A percentile compares a stretch with the other conserved stretches of the same genome.
Evolutionary conservation across 345 rosid genomes (phyloP).

Genomic region (Populus pruinosa): DNA sequence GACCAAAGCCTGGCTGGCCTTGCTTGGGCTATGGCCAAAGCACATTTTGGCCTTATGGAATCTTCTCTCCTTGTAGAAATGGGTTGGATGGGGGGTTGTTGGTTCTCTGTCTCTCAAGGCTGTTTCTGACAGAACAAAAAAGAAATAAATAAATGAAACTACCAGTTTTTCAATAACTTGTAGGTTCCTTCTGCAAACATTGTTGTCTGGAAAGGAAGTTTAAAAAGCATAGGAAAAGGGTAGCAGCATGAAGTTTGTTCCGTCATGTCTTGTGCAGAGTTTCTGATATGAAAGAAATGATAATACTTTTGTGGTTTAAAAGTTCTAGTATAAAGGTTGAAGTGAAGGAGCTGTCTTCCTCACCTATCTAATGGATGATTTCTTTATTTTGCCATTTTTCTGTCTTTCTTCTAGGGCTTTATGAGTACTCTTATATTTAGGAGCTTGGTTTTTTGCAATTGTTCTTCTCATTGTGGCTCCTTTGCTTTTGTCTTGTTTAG

Average conservation of each 20-base stretch:
- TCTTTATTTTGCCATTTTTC: background rate
- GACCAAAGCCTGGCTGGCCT: background rate
- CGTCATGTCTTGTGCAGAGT: background rate
- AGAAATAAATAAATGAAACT: background rate
- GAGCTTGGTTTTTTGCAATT: background rate
- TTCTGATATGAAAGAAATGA: background rate
- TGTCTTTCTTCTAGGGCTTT: background rate
- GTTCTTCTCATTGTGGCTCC: background rate
- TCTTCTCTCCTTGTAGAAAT: background rate
- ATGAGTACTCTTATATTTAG: background rate
- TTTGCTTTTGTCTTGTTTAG: background rate
- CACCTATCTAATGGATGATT: background rate
- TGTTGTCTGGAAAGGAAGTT: slow-evolving; percentile 8
- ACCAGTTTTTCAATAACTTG: background rate
- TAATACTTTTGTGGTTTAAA: background rate
- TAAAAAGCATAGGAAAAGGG: background rate
- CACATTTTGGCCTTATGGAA: background rate
- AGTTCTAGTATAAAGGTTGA: background rate
- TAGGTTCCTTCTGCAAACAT: background rate
- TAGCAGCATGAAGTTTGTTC: background rate
- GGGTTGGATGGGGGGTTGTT: background rate
- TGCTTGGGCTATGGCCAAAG: background rate
- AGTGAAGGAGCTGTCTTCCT: background rate
- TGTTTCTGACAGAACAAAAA: background rate
- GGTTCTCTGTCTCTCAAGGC: background rate